Evolutionary conservation across 306 rosid species (phyloP).

Genomic region (Fagus sylvatica): DNA sequence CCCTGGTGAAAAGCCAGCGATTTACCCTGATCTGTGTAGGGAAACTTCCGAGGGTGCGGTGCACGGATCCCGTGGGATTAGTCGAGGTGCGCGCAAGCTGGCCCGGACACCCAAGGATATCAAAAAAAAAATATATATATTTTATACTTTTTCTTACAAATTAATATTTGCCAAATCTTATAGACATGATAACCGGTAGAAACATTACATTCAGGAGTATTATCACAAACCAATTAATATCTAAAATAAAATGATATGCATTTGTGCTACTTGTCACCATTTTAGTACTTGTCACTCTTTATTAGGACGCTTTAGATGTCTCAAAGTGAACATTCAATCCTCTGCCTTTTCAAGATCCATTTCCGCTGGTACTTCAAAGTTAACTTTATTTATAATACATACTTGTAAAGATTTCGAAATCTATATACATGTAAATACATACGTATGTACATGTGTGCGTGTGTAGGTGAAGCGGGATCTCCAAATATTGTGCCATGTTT

Average conservation of each 20-base stretch:
- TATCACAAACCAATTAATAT: neutral
- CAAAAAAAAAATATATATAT: too few species aligned
- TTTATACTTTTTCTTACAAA: neutral
- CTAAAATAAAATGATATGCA: neutral
- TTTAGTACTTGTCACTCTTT: neutral
- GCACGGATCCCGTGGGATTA: too few species aligned
- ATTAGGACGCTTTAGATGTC: neutral
- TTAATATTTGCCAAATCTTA: neutral
- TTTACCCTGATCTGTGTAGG: too few species aligned
- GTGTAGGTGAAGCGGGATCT: neutral
- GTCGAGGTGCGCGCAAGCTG: too few species aligned
- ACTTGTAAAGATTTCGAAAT: neutral
- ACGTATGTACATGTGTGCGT: neutral
- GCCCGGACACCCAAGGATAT: too few species aligned
- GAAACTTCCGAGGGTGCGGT: too few species aligned
- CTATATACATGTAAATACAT: neutral
- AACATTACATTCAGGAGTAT: neutral
- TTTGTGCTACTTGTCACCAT: neutral
- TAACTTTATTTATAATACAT: neutral
- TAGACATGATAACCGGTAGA: neutral
- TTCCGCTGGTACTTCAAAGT: neutral
- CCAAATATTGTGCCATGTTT: neutral
- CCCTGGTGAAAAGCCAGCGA: too few species aligned
- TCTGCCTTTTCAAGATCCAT: neutral
- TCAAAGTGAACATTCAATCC: neutral